Evolutionary conservation across 345 rosid genomes (phyloP).

Genomic region (Salix arbutifolia): DNA sequence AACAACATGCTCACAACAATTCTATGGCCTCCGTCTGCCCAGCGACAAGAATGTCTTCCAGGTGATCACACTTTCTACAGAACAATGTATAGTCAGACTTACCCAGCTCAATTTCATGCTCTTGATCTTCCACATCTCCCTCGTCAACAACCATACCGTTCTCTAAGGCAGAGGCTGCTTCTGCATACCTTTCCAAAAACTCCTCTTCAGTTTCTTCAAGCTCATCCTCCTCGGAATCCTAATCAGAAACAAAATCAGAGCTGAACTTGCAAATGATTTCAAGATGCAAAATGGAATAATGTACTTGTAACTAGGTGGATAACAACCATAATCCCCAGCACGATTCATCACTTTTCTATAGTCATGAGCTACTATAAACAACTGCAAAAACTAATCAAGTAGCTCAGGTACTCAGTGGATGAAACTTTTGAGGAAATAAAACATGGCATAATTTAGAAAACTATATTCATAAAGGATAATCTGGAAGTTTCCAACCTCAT

Average conservation of each 20-base stretch:
- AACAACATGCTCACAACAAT: neutral
- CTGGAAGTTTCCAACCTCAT: conserved; percentile 40
- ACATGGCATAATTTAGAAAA: neutral
- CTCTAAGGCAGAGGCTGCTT: conserved; percentile 61
- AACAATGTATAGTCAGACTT: conserved; percentile 19
- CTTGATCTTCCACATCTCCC: conserved; percentile 65
- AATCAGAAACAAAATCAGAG: conserved; percentile 8
- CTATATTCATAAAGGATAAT: neutral
- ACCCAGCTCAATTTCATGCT: conserved; percentile 64
- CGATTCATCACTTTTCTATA: neutral
- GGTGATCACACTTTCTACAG: neutral
- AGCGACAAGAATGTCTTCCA: neutral
- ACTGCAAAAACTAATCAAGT: neutral
- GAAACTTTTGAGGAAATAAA: neutral
- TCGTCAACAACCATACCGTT: conserved; percentile 48
- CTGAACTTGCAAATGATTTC: neutral
- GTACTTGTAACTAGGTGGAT: neutral
- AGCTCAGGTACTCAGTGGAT: neutral
- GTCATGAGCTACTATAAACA: neutral
- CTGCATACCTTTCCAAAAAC: conserved; percentile 78
- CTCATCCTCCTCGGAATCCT: conserved; percentile 81
- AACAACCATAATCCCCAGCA: neutral
- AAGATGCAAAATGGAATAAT: neutral
- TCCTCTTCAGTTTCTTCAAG: conserved; percentile 82
- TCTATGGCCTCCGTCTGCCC: neutral